Conservation (phyloP, 129 eudicot species). For the Helianthus annuus region HanXRQr2.0-SUNRISE NC_035449.2:37333737-37334236, state of each 20-base stretch:
- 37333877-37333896: constrained; percentile 52
- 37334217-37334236: constrained; percentile 82
- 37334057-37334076: constrained; percentile 48
- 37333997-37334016: constrained; percentile 65
- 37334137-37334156: constrained; percentile 92
- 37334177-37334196: constrained; percentile 88
- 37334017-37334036: constrained; percentile 46
- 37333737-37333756: constrained; percentile 18
- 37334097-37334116: constrained; percentile 85
- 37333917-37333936: constrained; percentile 47
- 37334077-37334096: constrained; percentile 57
- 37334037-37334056: constrained; percentile 45
- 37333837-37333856: constrained; percentile 49
- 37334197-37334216: constrained; percentile 68
- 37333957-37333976: constrained; percentile 71
- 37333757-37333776: constrained; percentile 33
- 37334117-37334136: constrained; percentile 74
- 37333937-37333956: constrained; percentile 77
- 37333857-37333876: constrained; percentile 45
- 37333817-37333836: constrained; percentile 57
- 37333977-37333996: constrained; percentile 71
- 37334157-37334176: constrained; percentile 81
- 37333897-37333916: constrained; percentile 61
- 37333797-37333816: constrained; percentile 44
- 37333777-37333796: constrained; percentile 40